Percentiles rank a stretch among this genome's conserved stretches.
Conservation (phyloP, 2,329 filamentous ascomycete genomes). For the Clonostachys solani region DNA sequence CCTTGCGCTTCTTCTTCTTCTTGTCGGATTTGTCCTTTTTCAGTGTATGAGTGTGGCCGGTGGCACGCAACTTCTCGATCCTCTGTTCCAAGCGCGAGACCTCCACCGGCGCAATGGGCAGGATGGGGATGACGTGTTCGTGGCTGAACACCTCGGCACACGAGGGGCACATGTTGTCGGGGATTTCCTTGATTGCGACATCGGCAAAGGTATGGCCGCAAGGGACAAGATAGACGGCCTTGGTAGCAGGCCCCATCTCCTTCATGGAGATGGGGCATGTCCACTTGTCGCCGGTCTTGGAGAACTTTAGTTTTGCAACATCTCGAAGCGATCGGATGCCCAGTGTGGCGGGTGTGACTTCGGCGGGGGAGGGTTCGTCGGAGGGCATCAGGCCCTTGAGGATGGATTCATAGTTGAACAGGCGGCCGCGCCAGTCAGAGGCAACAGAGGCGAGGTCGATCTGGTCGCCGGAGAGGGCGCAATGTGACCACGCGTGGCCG, state of each 20-base stretch:
- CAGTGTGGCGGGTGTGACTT: conserved; percentile 36
- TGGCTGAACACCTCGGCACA: conserved; percentile 72
- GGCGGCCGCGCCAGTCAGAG: conserved; percentile 75
- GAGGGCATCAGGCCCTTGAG: conserved; percentile 56
- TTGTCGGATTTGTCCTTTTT: conserved; percentile 68
- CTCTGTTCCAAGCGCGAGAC: conserved; percentile 63
- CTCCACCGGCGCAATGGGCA: conserved; percentile 69
- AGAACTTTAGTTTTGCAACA: conserved; percentile 79
- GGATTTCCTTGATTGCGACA: conserved; percentile 76
- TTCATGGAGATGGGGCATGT: conserved; percentile 87
- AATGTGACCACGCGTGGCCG: conserved; percentile 80
- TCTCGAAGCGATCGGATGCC: conserved; percentile 81
- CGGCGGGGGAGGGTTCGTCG: conserved; percentile 49
- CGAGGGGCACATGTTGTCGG: conserved; percentile 58
- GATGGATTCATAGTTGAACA: conserved; percentile 95
- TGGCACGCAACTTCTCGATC: conserved; percentile 62
- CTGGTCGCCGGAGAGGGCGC: conserved; percentile 76
- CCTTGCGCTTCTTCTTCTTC: conserved; percentile 59
- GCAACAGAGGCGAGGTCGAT: conserved; percentile 70
- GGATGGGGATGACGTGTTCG: conserved; percentile 77
- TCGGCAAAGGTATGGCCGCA: conserved; percentile 95
- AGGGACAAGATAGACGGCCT: conserved; percentile 84
- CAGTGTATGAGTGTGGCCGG: conserved; percentile 77
- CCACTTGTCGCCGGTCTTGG: conserved; percentile 50
- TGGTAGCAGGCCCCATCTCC: conserved; percentile 73